Evolutionary conservation across 2,329 filamentous ascomycete genomes (phyloP).

Genomic region (Microsporum ferrugineum): DNA sequence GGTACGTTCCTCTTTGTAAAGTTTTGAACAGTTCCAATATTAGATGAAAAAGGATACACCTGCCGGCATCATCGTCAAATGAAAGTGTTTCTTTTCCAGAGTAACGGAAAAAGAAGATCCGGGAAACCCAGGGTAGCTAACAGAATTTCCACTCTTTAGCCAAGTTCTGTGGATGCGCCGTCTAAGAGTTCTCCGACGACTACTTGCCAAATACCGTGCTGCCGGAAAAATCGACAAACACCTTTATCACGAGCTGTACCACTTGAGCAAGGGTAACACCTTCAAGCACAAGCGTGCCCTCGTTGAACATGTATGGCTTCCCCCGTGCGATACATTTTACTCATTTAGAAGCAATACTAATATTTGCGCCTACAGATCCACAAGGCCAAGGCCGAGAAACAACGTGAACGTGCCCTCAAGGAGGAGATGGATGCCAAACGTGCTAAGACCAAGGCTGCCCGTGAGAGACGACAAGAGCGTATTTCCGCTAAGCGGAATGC

Average conservation of each 20-base stretch:
- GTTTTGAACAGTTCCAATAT: background rate
- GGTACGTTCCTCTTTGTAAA: constrained; percentile 49
- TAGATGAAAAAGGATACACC: background rate
- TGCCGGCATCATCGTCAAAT: background rate
- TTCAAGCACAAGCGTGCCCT: constrained; percentile 99
- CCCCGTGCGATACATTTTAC: background rate
- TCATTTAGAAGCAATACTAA: background rate
- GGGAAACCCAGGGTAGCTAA: background rate
- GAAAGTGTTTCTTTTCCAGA: background rate
- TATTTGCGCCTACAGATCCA: constrained; percentile 59
- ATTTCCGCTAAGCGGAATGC: constrained; percentile 81
- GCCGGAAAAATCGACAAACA: constrained; percentile 99
- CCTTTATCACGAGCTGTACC: constrained; percentile 99
- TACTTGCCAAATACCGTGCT: constrained; percentile 99
- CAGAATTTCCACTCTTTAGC: constrained; percentile 39
- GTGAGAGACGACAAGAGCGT: constrained; percentile 95
- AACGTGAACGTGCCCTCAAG: constrained; percentile 88
- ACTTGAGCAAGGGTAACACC: constrained; percentile 99
- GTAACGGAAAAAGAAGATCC: background rate
- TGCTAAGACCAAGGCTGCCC: constrained; percentile 99
- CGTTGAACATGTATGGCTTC: constrained; percentile 85
- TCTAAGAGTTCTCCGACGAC: constrained; percentile 95
- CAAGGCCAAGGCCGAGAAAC: constrained; percentile 99
- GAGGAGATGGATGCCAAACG: constrained; percentile 99
- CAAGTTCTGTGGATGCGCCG: constrained; percentile 99